Evolutionary conservation across 1,284 basidiomycete genomes (phyloP).

Genomic region (Serendipita sp.): DNA sequence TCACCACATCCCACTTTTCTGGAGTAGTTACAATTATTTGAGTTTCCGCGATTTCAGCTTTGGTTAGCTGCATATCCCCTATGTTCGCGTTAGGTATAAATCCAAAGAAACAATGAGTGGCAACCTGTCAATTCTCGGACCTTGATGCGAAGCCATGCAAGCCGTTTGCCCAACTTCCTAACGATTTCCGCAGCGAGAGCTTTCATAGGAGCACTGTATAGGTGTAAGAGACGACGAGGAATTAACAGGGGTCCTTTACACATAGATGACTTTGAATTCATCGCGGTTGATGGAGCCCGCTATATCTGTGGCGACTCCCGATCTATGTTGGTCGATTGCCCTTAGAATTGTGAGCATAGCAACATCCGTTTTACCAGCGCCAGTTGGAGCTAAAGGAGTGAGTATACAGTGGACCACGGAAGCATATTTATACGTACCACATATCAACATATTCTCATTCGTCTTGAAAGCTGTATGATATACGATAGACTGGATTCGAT

Average conservation of each 20-base stretch:
- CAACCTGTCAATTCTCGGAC: conserved; percentile 82
- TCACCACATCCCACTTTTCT: conserved; percentile 99
- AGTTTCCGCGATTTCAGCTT: conserved; percentile 86
- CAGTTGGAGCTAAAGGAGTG: conserved; percentile 65
- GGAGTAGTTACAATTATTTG: conserved; percentile 99
- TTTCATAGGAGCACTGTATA: conserved; percentile 85
- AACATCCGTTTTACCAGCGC: conserved; percentile 98
- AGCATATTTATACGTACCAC: conserved; percentile 40
- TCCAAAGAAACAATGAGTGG: conserved; percentile 18
- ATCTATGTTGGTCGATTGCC: conserved; percentile 63
- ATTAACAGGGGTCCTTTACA: conserved; percentile 34
- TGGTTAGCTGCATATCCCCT: conserved; percentile 98
- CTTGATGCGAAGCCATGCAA: conserved; percentile 79
- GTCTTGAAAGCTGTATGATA: conserved; percentile 87
- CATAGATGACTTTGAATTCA: conserved; percentile 94
- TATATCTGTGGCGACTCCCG: conserved; percentile 25
- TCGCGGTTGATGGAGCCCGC: conserved; percentile 49
- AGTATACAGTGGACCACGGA: background rate
- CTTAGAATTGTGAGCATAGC: conserved; percentile 91
- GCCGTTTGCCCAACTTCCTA: conserved; percentile 77
- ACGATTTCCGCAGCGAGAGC: conserved; percentile 93
- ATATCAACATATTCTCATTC: conserved; percentile 94
- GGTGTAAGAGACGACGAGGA: background rate
- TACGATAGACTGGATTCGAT: conserved; percentile 91
- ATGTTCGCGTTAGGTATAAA: conserved; percentile 5